Evolutionary conservation across 2,329 filamentous ascomycete genomes (phyloP), one percentile per base, ranked within the genome.

Genomic region (Cordyceps cateniannulata): DNA sequence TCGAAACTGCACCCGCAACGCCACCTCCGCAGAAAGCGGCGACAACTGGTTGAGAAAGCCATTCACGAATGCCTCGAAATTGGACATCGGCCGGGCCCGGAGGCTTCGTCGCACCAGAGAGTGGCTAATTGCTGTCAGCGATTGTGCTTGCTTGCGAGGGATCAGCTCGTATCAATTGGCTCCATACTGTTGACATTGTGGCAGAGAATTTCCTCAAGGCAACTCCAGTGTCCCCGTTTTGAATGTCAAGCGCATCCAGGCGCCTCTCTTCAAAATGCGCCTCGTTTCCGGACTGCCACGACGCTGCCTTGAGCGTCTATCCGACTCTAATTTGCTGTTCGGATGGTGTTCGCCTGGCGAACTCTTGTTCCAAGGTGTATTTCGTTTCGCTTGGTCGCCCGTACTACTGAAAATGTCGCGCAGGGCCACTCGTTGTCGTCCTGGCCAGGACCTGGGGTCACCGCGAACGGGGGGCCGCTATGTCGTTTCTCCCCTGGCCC

Each of bases 21-120:
- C 95, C 95, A 63, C 95, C 95, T 32, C 91, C 95, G 69, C 96
- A 89, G 71, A 99, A 99, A 38, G 95, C 93, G 47, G 95, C 93
- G 38, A 92, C 78, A 44, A 97, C 87, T 4, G 93, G 93, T 65
- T 96, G 89, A 10, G 92, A 88, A 64, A 97, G 60, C 62, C 79
- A 75, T 56, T 81, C 76, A 51, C 73, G 76, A 57, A 82, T 65
- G 32, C 77, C 75, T 29, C 70, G 56, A 22, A 68, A 56, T 32
- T 66, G 66, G 44, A 63, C 65, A 62, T 69, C 62, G 38, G 67
- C 62, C 51, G 70, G 67, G 51, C 69, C 65, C 48, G 69, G 65
- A 27, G 65, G 64, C 20, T 61, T 64, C 22, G 64, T 62, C 65
- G 70, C 63, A 62, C 66, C 68, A 51, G 48, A 51, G 38, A 59